Conservation (phyloP, 2,329 filamentous ascomycete species). For the Aureobasidium sp. region DNA sequence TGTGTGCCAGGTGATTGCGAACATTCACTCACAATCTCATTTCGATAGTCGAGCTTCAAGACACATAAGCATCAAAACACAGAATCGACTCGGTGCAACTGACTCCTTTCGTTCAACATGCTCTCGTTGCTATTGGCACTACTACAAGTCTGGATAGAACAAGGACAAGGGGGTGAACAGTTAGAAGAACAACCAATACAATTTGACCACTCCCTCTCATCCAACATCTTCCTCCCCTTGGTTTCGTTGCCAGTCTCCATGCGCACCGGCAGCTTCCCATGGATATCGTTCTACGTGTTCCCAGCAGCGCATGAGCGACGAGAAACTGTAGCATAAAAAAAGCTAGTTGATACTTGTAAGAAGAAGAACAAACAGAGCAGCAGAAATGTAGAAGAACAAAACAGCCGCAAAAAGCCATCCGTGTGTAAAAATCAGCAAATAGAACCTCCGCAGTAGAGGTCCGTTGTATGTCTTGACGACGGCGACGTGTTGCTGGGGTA, state of each 20-base stretch:
- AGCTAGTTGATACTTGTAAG: conserved; percentile 10
- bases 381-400: conserved; percentile 8
- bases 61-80: not conserved
- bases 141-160: not conserved
- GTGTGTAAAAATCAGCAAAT: not conserved
- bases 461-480: not conserved
- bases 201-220: conserved; percentile 1
- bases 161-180: not conserved
- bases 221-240: conserved; percentile 1
- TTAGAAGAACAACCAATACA: conserved; percentile 10
- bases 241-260: not conserved
- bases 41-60: not conserved
- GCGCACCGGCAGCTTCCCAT: not conserved
- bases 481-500: not conserved
- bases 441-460: not conserved
- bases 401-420: not conserved
- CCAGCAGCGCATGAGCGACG: not conserved
- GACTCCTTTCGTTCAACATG: not conserved
- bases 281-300: not conserved
- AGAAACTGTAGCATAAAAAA: conserved; percentile 8
- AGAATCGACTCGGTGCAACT: not conserved
- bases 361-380: conserved; percentile 8
- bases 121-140: not conserved
- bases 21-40: not conserved
- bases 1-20: not conserved